These are phyloP conservation scores for Melaleuca quinquenervia DNA, from an alignment of 345 rosid genomes.

Conservation along the genomic window DNA sequence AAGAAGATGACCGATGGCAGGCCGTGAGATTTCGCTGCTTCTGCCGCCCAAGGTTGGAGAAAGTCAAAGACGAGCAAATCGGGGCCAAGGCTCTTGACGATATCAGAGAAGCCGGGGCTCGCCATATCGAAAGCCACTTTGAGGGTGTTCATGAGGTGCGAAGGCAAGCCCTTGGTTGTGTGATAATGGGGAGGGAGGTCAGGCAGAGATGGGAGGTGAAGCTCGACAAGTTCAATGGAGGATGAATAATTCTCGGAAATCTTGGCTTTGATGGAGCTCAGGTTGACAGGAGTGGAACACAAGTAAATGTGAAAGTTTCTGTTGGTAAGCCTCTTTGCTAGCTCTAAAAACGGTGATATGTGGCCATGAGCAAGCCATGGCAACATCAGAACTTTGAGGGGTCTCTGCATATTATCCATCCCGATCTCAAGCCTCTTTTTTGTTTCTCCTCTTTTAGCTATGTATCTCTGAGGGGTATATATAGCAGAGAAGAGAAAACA, in stretches of 20 bases:
- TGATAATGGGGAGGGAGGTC: slow-evolving; percentile 35
- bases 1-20: slow-evolving; percentile 17
- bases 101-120: not conserved
- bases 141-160: slow-evolving; percentile 26
- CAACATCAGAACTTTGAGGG: slow-evolving; percentile 11
- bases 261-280: not conserved
- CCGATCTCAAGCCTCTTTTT: not conserved
- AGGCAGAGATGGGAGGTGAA: slow-evolving; percentile 20
- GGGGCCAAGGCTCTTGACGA: slow-evolving; percentile 7
- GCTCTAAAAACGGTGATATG: slow-evolving; percentile 20
- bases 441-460: not conserved
- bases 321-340: slow-evolving; percentile 14
- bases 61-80: slow-evolving; percentile 24
- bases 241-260: not conserved
- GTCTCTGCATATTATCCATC: not conserved
- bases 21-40: slow-evolving; percentile 2
- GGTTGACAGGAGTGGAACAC: slow-evolving; percentile 17
- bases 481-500: not conserved
- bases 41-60: slow-evolving; percentile 24
- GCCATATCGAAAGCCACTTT: slow-evolving; percentile 18
- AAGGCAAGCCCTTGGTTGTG: slow-evolving; percentile 31
- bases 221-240: slow-evolving; percentile 5
- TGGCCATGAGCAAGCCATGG: slow-evolving; percentile 38
- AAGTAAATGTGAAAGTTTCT: slow-evolving; percentile 14
- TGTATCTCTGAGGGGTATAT: not conserved